Conservation (phyloP, 805 yeast genomes). For the Pichia sporocuriosa region DNA sequence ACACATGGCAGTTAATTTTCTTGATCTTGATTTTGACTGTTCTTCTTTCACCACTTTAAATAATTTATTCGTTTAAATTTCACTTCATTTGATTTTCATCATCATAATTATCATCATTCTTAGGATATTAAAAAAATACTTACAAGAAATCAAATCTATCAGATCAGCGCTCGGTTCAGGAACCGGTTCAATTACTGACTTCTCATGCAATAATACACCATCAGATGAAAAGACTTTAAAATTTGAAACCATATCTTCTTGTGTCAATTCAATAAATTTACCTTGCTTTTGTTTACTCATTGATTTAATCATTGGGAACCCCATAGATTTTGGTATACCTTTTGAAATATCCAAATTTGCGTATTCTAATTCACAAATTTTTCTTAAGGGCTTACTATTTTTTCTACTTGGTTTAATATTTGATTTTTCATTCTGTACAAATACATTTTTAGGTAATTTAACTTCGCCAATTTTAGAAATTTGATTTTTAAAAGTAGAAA, state of each 20-base stretch:
- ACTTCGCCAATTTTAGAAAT: constrained; percentile 31
- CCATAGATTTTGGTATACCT: constrained; percentile 42
- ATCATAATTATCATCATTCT: neutral
- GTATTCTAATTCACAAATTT: constrained; percentile 34
- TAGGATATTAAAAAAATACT: constrained; percentile 3
- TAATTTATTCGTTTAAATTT: too few species aligned
- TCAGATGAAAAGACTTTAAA: constrained; percentile 37
- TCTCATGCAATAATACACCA: constrained; percentile 30
- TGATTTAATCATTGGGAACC: constrained; percentile 7
- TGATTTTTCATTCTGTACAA: constrained; percentile 15
- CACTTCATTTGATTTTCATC: neutral
- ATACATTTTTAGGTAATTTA: constrained; percentile 18
- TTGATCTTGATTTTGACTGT: neutral
- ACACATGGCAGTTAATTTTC: too few species aligned
- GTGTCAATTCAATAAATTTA: constrained; percentile 38
- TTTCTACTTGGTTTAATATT: neutral
- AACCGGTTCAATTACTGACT: constrained; percentile 21
- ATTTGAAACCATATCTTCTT: constrained; percentile 35
- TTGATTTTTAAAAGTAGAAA: constrained; percentile 36
- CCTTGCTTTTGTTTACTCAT: constrained; percentile 34
- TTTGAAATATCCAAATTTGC: constrained; percentile 36
- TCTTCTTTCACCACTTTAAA: neutral
- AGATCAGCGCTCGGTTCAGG: constrained; percentile 20
- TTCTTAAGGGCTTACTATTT: constrained; percentile 6
- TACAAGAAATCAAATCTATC: constrained; percentile 5